A percentile compares a stretch with the other conserved stretches of the same genome.
phyloP scores from a whole-genome alignment of 164 flowering plant species.

The Brasenia schreberi region DNA sequence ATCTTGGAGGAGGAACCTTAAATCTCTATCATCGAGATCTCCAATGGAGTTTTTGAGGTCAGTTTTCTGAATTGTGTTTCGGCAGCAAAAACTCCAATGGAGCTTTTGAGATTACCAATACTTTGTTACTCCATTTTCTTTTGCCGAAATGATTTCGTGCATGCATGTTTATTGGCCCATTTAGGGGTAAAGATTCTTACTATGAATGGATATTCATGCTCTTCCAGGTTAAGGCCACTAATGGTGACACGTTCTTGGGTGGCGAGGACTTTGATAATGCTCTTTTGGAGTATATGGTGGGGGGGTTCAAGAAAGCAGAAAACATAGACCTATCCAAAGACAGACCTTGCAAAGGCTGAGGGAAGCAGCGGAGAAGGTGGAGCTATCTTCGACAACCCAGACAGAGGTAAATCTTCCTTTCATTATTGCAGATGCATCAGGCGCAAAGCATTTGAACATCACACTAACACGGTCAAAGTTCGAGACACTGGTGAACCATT shows the following conservation, averaged over 20 bases:
- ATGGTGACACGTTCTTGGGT: too few species aligned
- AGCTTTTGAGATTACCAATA: too few species aligned
- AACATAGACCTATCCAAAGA: slow-evolving; percentile 54
- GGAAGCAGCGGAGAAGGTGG: slow-evolving; percentile 73
- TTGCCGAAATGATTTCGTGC: too few species aligned
- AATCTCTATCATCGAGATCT: slow-evolving; percentile 62
- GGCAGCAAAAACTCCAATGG: too few species aligned
- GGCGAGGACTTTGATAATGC: slow-evolving; percentile 64
- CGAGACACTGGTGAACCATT: slow-evolving; percentile 37
- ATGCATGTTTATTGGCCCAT: not conserved
- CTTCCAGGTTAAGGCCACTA: too few species aligned
- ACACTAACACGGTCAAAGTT: slow-evolving; percentile 65
- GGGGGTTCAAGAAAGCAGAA: slow-evolving; percentile 53
- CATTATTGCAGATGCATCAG: slow-evolving; percentile 66
- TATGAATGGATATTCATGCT: too few species aligned
- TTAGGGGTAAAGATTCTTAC: too few species aligned
- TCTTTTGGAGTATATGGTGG: slow-evolving; percentile 45
- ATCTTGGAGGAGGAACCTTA: slow-evolving; percentile 77
- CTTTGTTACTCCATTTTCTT: too few species aligned
- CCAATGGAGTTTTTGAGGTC: slow-evolving; percentile 78
- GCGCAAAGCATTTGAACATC: slow-evolving; percentile 66
- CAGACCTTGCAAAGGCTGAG: slow-evolving; percentile 56
- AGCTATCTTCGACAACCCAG: slow-evolving; percentile 64
- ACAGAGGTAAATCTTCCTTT: slow-evolving; percentile 77
- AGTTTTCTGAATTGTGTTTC: too few species aligned